A percentile compares a stretch with the other conserved stretches of the same genome.
These are phyloP conservation scores for Mucor piriformis DNA, from an alignment of 371 early-diverging fungal genomes.

Conservation along the genomic window DNA sequence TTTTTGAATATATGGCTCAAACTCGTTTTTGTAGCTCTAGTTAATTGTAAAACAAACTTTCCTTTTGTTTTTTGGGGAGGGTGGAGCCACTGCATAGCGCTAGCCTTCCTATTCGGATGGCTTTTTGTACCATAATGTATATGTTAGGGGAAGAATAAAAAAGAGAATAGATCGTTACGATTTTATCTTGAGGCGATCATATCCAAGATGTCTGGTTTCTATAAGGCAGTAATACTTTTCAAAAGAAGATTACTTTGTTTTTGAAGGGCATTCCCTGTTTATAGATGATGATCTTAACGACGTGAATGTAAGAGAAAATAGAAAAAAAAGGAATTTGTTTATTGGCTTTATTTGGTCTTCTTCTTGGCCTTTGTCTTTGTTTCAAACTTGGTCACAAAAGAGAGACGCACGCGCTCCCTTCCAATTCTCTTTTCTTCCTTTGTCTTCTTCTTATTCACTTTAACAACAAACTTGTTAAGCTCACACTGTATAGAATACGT, in stretches of 20 bases:
- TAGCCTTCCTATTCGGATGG: no score
- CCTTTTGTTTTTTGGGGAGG: no score
- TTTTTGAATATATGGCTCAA: no score
- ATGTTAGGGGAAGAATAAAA: conserved; percentile 3
- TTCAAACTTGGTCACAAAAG: conserved; percentile 17
- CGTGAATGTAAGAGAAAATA: conserved; percentile 19
- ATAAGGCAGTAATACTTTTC: conserved; percentile 11
- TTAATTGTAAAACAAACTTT: no score
- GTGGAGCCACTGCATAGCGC: no score
- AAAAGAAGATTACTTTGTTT: no score
- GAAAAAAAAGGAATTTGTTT: conserved; percentile 6
- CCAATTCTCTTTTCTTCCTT: conserved; percentile 16
- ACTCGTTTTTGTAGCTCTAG: no score
- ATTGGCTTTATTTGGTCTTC: conserved; percentile 10
- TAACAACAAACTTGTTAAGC: conserved; percentile 19
- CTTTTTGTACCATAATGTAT: no score
- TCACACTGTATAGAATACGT: conserved; percentile 23
- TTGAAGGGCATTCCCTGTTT: conserved; percentile 1
- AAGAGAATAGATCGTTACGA: conserved; percentile 8
- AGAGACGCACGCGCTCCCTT: conserved; percentile 15
- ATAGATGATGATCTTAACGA: conserved; percentile 8
- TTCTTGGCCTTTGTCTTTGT: conserved; percentile 15
- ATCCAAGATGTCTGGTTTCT: conserved; percentile 7
- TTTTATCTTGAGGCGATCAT: conserved; percentile 8
- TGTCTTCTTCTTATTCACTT: conserved; percentile 16